phyloP scores from a whole-genome alignment of 176 grass and related monocot species.

The Themeda triandra region DNA sequence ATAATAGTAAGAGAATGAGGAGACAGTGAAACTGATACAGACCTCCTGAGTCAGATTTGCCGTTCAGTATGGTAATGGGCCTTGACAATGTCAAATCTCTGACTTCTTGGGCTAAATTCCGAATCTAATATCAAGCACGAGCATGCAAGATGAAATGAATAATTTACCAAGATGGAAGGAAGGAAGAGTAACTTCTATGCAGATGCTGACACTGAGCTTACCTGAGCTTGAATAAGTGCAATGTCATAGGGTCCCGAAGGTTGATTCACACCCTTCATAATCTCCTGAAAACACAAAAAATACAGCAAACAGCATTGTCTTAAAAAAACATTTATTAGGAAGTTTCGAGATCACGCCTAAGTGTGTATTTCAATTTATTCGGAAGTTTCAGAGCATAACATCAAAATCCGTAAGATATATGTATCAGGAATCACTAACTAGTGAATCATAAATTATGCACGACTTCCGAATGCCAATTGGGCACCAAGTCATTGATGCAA shows the following conservation, averaged over 20 bases:
- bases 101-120: conserved; percentile 89
- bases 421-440: background rate
- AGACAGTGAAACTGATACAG: conserved; percentile 21
- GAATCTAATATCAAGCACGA: conserved; percentile 56
- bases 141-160: background rate
- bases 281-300: conserved; percentile 44
- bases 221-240: conserved; percentile 90
- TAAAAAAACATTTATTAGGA: conserved; percentile 11
- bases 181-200: background rate
- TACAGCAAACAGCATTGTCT: background rate
- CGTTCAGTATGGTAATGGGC: conserved; percentile 82
- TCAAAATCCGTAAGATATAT: background rate
- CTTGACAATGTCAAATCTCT: conserved; percentile 70
- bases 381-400: conserved; percentile 7
- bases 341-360: no score
- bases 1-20: background rate
- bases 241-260: conserved; percentile 58
- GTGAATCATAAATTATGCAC: conserved; percentile 5
- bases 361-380: no score
- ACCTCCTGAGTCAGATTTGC: conserved; percentile 68
- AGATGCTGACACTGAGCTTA: conserved; percentile 1
- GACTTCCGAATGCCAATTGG: background rate
- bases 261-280: conserved; percentile 81
- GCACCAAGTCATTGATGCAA: background rate
- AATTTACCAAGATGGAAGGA: conserved; percentile 20